phyloP scores from a whole-genome alignment of 345 rosid species.

The Melastoma malabathricum region DNA sequence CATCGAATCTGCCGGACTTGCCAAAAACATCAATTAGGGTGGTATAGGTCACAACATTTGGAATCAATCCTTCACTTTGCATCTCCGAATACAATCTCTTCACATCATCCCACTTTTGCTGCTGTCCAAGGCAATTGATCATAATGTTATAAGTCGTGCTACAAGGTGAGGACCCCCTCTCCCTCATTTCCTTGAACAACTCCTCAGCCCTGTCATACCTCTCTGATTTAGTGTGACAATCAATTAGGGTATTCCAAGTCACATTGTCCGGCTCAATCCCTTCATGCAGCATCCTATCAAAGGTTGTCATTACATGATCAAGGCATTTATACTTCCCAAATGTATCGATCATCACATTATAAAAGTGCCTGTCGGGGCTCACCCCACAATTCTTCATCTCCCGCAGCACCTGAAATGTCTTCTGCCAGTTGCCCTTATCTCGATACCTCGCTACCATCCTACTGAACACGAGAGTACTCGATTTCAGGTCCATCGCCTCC shows the following conservation, averaged over 20 bases:
- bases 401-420: slow-evolving; percentile 72
- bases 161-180: slow-evolving; percentile 63
- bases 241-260: slow-evolving; percentile 95
- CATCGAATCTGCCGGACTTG: slow-evolving; percentile 69
- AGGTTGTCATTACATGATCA: slow-evolving; percentile 77
- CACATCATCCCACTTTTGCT: slow-evolving; percentile 74
- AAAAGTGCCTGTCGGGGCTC: slow-evolving; percentile 70
- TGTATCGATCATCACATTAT: slow-evolving; percentile 88
- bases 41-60: slow-evolving; percentile 70
- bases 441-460: slow-evolving; percentile 72
- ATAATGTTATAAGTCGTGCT: slow-evolving; percentile 75
- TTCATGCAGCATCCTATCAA: slow-evolving; percentile 63
- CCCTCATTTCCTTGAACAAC: slow-evolving; percentile 70
- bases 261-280: slow-evolving; percentile 72
- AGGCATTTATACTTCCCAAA: slow-evolving; percentile 89
- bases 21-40: slow-evolving; percentile 87
- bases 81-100: slow-evolving; percentile 52
- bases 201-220: slow-evolving; percentile 61
- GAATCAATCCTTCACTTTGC: slow-evolving; percentile 53
- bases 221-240: slow-evolving; percentile 73
- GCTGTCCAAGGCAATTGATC: slow-evolving; percentile 74
- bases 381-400: slow-evolving; percentile 87
- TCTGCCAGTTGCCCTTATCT: slow-evolving; percentile 93
- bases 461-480: slow-evolving; percentile 67
- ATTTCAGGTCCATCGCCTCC: slow-evolving; percentile 62